These are phyloP conservation scores for Durotheca rogersii DNA, from an alignment of 495 filamentous ascomycete genomes.

Conservation along the genomic window DNA sequence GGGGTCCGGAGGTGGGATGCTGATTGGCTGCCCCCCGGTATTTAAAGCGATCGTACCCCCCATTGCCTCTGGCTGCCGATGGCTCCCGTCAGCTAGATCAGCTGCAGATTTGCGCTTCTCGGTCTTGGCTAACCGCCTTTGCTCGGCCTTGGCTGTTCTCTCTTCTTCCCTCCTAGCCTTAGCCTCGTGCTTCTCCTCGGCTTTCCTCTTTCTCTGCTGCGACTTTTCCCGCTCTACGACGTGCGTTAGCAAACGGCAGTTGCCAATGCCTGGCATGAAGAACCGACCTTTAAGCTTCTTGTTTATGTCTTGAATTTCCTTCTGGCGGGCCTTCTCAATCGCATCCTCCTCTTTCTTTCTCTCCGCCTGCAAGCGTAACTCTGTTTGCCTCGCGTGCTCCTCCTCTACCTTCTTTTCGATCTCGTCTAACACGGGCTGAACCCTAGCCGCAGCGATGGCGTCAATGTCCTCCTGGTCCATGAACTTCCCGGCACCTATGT, in stretches of 20 bases:
- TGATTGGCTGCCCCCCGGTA: slow-evolving; percentile 22
- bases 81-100: slow-evolving; percentile 7
- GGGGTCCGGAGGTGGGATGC: slow-evolving; percentile 15
- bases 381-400: slow-evolving; percentile 61
- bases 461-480: slow-evolving; percentile 80
- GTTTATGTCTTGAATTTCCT: slow-evolving; percentile 46
- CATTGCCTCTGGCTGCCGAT: slow-evolving; percentile 17
- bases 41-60: slow-evolving; percentile 14
- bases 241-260: slow-evolving; percentile 18
- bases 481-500: slow-evolving; percentile 78
- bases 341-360: slow-evolving; percentile 48
- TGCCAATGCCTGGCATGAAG: no score
- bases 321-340: slow-evolving; percentile 45
- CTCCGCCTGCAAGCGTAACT: slow-evolving; percentile 50
- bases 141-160: slow-evolving; percentile 49
- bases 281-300: slow-evolving; percentile 47
- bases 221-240: slow-evolving; percentile 51
- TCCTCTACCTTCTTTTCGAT: slow-evolving; percentile 74
- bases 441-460: slow-evolving; percentile 69
- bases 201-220: slow-evolving; percentile 47
- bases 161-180: slow-evolving; percentile 54
- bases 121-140: slow-evolving; percentile 48
- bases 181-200: slow-evolving; percentile 54
- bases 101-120: slow-evolving; percentile 42
- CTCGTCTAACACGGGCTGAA: slow-evolving; percentile 91